phyloP scores from a whole-genome alignment of 2,329 filamentous ascomycete genomes.

The Pezicula radicicola region DNA sequence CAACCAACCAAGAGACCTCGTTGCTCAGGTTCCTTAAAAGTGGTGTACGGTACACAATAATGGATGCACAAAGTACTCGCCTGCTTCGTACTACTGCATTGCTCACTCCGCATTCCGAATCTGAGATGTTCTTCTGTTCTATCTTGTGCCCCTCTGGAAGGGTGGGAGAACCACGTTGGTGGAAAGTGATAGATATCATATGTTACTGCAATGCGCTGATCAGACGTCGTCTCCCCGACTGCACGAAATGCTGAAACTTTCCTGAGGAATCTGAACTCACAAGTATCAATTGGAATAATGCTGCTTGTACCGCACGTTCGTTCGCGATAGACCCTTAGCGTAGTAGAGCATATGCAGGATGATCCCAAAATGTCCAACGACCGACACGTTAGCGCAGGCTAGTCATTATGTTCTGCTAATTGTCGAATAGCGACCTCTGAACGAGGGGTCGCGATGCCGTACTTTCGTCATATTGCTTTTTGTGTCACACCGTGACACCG shows the following conservation, averaged over 20 bases:
- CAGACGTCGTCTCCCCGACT: not conserved
- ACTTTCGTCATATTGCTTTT: not conserved
- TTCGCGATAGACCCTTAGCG: not conserved
- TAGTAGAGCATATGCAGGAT: not conserved
- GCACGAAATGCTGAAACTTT: not conserved
- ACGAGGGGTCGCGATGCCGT: not conserved
- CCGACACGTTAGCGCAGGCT: not conserved
- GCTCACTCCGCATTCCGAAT: no score
- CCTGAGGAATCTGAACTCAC: not conserved
- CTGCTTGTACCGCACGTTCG: not conserved
- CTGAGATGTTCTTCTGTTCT: no score
- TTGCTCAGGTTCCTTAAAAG: no score
- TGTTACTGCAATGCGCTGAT: not conserved
- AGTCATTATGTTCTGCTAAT: not conserved
- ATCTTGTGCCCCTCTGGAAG: no score
- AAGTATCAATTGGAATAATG: not conserved
- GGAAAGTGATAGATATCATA: not conserved
- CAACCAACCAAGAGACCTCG: no score
- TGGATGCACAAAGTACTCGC: no score
- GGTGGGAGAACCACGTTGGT: not conserved
- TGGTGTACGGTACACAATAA: no score
- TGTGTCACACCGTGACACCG: not conserved
- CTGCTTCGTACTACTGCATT: no score
- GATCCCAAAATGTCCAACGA: not conserved
- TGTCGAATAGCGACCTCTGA: not conserved